These are phyloP conservation scores for Herpetomonas samuelpessoai DNA, from an alignment of 208 protist genomes.

Conservation along the genomic window DNA sequence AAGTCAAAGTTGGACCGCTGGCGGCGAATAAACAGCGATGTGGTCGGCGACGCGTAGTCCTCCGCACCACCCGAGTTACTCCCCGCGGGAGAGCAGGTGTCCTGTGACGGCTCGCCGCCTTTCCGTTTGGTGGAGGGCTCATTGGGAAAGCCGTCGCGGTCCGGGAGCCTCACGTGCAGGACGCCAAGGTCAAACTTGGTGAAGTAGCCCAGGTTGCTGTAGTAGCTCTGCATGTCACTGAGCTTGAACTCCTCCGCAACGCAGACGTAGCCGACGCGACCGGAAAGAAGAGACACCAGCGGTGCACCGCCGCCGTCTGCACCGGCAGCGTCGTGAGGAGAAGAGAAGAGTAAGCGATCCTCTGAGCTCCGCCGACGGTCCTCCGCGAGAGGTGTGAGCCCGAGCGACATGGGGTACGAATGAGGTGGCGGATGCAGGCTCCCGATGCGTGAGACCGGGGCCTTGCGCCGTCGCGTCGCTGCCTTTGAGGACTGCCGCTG, in stretches of 20 bases:
- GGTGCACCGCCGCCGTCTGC: conserved; percentile 20
- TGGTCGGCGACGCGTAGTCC: background rate
- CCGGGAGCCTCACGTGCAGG: conserved; percentile 66
- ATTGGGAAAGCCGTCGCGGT: conserved; percentile 20
- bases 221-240: conserved; percentile 57
- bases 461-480: background rate
- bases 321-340: no score
- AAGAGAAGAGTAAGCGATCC: no score
- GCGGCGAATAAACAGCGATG: background rate
- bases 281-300: conserved; percentile 21
- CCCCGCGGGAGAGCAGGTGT: background rate
- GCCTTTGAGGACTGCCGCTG: background rate
- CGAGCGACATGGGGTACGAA: background rate
- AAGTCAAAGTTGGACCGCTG: conserved; percentile 52
- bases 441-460: background rate
- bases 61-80: background rate
- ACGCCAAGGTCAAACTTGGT: conserved; percentile 82
- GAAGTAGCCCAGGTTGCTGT: conserved; percentile 59
- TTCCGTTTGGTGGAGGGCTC: background rate
- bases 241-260: conserved; percentile 73
- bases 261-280: conserved; percentile 71
- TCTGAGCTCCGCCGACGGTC: no score
- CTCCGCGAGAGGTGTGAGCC: background rate
- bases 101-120: background rate
- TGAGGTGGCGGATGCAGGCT: background rate